Base-by-base conservation (phyloP, 768 basidiomycete genomes). In the Mycena rosella region DNA sequence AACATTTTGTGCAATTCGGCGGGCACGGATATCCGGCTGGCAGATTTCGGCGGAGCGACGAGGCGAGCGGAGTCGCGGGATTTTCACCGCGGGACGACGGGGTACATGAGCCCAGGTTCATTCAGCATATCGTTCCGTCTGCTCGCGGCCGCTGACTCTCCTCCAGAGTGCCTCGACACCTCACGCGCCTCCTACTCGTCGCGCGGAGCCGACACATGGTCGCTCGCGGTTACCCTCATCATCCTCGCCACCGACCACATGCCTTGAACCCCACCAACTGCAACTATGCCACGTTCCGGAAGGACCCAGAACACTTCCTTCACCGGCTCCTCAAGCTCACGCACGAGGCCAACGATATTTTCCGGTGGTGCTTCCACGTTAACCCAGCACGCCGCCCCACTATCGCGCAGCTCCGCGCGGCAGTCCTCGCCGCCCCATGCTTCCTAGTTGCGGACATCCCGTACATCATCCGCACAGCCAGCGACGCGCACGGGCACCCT, bases 61-160 rank as follows among this genome's bases (percentile, higher is more conserved):
- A 20, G n/a, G 2, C 30, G 55, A 10, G 22, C 30, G 0, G 34
- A 52, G 40, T 36, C 56, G 0, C 18, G 13, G 2, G n/a, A 6
- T 7, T 51, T 58, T 6, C 14, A 20, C 13, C n/a, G 22, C 9
- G 65, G 58, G 0, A 54, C 26, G 29, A 11, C 24, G 5, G 8
- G 14, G 3, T 66, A 53, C 27, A 51, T 56, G 42, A 57, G 65
- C 17, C 59, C 59, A 20, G 59, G 59, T 61, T n/a, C 22, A 60
- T 61, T n/a, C n/a, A n/a, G 17, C 17, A 29, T 27, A 14, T 40
- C 36, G 40, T 24, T 14, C 7, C 22, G 22, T 17, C 27, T 2
- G 20, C 1, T 13, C 10, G 18, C 24, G n/a, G 20, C 8, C 11
- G 10, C 14, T 55, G 30, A 11, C 7, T 15, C 7, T 5, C 34